These are phyloP conservation scores for Volvox africanus DNA, from an alignment of 139 green algal genomes.

Conservation along the genomic window DNA sequence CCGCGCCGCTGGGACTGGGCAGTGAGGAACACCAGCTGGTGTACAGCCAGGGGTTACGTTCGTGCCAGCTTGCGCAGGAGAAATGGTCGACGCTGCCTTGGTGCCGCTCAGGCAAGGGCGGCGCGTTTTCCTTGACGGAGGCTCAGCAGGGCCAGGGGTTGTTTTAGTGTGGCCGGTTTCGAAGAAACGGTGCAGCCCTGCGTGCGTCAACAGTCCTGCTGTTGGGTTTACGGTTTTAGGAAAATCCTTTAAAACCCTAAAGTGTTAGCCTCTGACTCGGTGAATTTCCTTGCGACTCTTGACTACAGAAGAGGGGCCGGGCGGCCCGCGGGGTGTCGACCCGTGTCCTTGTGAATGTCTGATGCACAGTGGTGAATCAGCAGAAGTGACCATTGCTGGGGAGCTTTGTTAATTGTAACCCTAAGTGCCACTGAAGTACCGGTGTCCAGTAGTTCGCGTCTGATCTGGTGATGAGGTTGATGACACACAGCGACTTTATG, in stretches of 20 bases:
- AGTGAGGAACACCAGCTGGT: neutral
- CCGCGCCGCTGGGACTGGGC: neutral
- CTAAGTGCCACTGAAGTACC: neutral
- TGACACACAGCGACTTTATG: no score
- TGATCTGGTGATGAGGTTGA: no score
- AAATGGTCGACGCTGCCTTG: neutral
- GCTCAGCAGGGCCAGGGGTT: slow-evolving; percentile 18
- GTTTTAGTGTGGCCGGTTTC: neutral
- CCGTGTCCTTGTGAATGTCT: neutral
- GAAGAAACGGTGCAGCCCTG: no score
- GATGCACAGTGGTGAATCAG: no score
- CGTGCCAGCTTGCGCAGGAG: slow-evolving; percentile 26
- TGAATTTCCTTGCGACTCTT: neutral
- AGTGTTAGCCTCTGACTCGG: no score
- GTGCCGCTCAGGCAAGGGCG: neutral
- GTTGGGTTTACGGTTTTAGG: no score
- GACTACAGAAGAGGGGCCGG: no score
- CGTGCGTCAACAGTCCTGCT: neutral
- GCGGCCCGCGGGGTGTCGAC: no score
- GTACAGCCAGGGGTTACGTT: neutral
- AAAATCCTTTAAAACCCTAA: no score
- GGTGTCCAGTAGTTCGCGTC: neutral
- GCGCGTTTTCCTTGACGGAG: slow-evolving; percentile 7
- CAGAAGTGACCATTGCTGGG: no score
- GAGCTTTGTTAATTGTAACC: no score